Evolutionary conservation across 495 filamentous ascomycete species (phyloP).

Genomic region (Hypoxylon fragiforme): DNA sequence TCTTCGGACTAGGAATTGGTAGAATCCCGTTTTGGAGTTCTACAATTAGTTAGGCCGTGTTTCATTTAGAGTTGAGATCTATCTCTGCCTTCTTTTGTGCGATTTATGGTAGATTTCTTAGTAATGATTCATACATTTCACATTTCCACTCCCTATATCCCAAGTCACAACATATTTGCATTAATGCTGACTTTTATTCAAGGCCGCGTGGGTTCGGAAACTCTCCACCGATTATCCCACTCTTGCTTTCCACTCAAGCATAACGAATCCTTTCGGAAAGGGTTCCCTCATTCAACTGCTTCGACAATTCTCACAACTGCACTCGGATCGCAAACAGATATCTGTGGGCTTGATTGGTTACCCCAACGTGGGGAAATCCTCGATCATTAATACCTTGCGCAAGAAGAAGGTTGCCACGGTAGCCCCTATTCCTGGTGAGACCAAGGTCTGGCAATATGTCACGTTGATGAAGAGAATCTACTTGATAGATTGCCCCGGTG

Average conservation of each 20-base stretch:
- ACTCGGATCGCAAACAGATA: constrained; percentile 89
- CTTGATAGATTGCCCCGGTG: constrained; percentile 94
- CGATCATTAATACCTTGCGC: constrained; percentile 88
- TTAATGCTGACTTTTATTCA: constrained; percentile 28
- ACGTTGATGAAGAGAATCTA: constrained; percentile 97
- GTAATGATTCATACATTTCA: constrained; percentile 94
- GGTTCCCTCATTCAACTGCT: constrained; percentile 74
- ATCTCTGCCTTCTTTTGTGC: constrained; percentile 47
- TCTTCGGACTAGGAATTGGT: constrained; percentile 64
- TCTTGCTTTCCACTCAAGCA: constrained; percentile 86
- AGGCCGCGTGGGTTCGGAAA: constrained; percentile 84
- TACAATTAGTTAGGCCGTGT: constrained; percentile 67
- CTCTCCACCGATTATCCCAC: constrained; percentile 88
- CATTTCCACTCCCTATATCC: constrained; percentile 8
- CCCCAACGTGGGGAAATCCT: constrained; percentile 87
- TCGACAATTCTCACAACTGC: constrained; percentile 90
- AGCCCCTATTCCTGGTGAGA: constrained; percentile 94
- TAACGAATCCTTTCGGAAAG: constrained; percentile 91
- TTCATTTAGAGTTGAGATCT: constrained; percentile 87
- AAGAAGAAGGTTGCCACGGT: constrained; percentile 92
- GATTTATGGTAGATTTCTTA: constrained; percentile 83
- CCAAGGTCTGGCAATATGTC: constrained; percentile 97
- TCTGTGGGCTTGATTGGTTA: constrained; percentile 86
- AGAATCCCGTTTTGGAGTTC: constrained; percentile 83
- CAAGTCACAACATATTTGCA: not conserved